Evolutionary conservation across 768 basidiomycete genomes (phyloP), one percentile per base, ranked within the genome.

Genomic region (Termitomyces sp.): DNA sequence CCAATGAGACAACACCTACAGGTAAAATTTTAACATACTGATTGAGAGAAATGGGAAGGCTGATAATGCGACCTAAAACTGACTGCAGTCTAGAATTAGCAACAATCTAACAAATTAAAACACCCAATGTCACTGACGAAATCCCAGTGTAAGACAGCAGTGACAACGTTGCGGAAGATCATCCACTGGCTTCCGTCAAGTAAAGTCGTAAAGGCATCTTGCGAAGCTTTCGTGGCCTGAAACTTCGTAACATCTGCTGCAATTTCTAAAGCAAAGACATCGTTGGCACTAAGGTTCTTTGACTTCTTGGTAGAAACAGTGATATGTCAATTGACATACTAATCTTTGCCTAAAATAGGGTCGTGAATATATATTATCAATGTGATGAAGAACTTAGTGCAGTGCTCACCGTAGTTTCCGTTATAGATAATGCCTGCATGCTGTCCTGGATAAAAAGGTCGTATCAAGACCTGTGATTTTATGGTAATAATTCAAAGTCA

Each of bases 401-500:
- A 7, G 30, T 22, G 20, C 73, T 64, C 20, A 75, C 79, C 88
- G 61, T 90, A 89, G 65, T 88, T 88, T 42, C 87, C 88, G 51
- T 84, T 86, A 65, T 87, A 88, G 5, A 86, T 68, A n/a, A 87
- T 74, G 20, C 87, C 87, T 20, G 64, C 69, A 67, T 89, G 88
- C 67, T 88, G 78, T 20, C 74, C 77, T 78, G 49, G 32, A 35
- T 20, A 36, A 4, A 20, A n/a, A 46, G 55, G 13, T 20, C 20
- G 28, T 20, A 35, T 36, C 12, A 24, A 36, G 4, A 9, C 18
- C 16, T 16, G 9, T n/a, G 22, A n/a, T 56, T 20, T 5, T 10
- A 32, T 40, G 35, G 5, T n/a, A 20, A 16, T 1, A 40, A 38
- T 24, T 14, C 8, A 7, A 13, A 58, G 68, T 61, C 61, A 74